Percentiles rank a stretch among this genome's conserved stretches.
phyloP scores from a whole-genome alignment of 2,329 filamentous ascomycete genomes.

The Fusarium musae region DNA sequence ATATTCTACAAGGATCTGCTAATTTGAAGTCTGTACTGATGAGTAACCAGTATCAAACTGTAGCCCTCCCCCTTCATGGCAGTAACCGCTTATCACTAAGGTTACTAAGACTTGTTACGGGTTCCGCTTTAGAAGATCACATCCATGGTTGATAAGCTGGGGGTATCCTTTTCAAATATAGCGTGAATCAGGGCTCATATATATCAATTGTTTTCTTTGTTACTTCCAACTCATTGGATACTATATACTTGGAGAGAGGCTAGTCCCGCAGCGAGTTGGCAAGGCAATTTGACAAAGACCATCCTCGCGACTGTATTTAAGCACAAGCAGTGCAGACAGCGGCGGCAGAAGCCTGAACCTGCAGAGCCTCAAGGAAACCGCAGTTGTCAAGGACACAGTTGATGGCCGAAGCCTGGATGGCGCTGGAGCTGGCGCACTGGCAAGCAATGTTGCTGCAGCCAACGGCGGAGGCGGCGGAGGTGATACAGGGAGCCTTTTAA shows the following conservation, averaged over 20 bases:
- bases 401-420: conserved; percentile 30
- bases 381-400: conserved; percentile 32
- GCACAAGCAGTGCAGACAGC: conserved; percentile 37
- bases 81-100: too few relatives aligned
- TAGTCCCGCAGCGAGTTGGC: neutral
- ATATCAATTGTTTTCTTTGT: too few relatives aligned
- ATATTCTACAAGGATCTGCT: too few relatives aligned
- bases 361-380: conserved; percentile 16
- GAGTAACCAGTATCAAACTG: accelerated
- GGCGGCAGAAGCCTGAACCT: conserved; percentile 27
- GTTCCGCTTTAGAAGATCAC: too few relatives aligned
- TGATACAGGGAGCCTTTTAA: conserved; percentile 23
- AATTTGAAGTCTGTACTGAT: neutral
- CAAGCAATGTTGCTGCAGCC: conserved; percentile 32
- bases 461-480: conserved; percentile 28
- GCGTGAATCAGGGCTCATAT: neutral
- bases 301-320: neutral
- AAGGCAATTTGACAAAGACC: neutral
- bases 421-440: conserved; percentile 30
- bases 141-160: neutral
- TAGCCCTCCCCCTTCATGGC: neutral
- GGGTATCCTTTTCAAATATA: neutral
- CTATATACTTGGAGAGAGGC: neutral
- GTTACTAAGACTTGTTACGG: neutral
- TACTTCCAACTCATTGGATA: neutral